Conservation (phyloP, 2,329 filamentous ascomycete genomes). For the Claviceps pazoutovae region DNA sequence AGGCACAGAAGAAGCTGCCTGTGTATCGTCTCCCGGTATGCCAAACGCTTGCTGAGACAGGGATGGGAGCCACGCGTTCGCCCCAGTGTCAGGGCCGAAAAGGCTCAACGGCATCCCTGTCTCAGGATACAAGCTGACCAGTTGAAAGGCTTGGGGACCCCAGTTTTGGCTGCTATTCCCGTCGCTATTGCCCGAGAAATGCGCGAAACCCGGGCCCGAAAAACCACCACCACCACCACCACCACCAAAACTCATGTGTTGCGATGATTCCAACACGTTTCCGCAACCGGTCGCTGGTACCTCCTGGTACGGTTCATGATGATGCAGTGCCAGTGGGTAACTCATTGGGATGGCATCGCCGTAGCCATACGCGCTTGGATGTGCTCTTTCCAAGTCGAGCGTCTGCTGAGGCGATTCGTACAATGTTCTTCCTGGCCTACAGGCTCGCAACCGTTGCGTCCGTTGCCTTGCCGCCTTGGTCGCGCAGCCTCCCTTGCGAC, state of each 20-base stretch:
- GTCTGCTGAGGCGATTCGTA: neutral
- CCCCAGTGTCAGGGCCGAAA: neutral
- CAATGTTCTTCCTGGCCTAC: slow-evolving; percentile 7
- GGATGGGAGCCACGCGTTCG: neutral
- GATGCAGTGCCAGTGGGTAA: neutral
- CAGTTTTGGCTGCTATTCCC: neutral
- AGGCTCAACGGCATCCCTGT: neutral
- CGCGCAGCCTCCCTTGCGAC: slow-evolving; percentile 20
- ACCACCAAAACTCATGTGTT: neutral
- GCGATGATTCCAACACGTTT: neutral
- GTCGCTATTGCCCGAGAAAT: neutral
- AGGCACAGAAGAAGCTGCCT: slow-evolving; percentile 1
- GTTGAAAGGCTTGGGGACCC: neutral
- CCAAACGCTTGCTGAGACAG: neutral
- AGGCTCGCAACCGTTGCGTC: slow-evolving; percentile 12
- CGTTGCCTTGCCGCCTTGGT: slow-evolving; percentile 15
- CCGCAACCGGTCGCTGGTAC: neutral
- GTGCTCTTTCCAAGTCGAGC: neutral
- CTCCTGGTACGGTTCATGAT: neutral
- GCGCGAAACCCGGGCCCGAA: neutral
- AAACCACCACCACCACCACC: neutral
- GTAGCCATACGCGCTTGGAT: neutral
- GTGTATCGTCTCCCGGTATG: neutral
- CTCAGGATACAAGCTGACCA: neutral
- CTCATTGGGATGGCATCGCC: neutral